phyloP scores from a whole-genome alignment of 2,329 filamentous ascomycete species.

The Aspergillus quadricinctus region DNA sequence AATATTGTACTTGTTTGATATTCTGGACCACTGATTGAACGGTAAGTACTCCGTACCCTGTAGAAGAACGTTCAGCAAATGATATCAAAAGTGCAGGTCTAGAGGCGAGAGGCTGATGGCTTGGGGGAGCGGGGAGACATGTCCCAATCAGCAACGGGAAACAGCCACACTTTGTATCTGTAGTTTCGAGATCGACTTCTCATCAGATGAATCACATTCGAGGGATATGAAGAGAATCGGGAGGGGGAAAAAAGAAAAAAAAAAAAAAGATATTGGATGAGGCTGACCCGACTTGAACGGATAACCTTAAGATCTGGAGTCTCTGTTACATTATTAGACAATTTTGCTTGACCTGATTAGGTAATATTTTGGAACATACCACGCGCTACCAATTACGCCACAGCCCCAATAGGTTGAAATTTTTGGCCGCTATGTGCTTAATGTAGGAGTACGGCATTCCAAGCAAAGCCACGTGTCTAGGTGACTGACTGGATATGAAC shows the following conservation, averaged over 20 bases:
- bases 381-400: not conserved
- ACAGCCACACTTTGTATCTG: too few species aligned
- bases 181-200: too few species aligned
- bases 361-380: not conserved
- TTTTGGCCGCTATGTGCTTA: fast-evolving
- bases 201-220: too few species aligned
- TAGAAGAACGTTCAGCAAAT: too few species aligned
- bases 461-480: not conserved
- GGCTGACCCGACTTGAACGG: not conserved
- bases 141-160: too few species aligned
- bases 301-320: not conserved
- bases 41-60: too few species aligned
- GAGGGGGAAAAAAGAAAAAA: not conserved
- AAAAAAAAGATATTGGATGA: not conserved
- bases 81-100: too few species aligned
- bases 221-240: not conserved
- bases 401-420: not conserved
- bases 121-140: too few species aligned
- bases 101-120: too few species aligned
- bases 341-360: not conserved
- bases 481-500: not conserved
- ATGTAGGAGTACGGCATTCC: not conserved
- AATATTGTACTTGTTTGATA: not conserved
- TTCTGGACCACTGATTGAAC: not conserved
- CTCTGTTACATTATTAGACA: not conserved